These are phyloP conservation scores for Neurospora sp. DNA, from an alignment of 495 filamentous ascomycete species.

Conservation along the genomic window DNA sequence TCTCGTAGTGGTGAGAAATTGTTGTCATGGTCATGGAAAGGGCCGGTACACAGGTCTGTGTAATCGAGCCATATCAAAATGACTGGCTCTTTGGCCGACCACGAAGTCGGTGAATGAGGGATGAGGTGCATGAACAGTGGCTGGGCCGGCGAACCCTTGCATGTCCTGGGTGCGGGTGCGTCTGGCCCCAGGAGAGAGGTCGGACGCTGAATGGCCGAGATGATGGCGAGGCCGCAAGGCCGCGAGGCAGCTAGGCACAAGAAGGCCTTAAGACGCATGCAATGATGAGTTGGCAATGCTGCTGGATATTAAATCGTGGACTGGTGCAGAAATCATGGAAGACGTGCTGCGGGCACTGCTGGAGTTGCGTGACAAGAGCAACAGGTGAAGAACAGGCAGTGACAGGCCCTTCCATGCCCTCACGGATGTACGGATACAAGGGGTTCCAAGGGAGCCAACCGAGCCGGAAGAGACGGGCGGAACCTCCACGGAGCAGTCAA, in stretches of 20 bases:
- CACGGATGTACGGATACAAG: background rate
- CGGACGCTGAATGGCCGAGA: conserved; percentile 24
- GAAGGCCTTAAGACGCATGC: conserved; percentile 56
- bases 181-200: conserved; percentile 29
- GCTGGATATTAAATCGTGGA: conserved; percentile 52
- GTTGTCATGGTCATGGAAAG: background rate
- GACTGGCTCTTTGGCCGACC: conserved; percentile 44
- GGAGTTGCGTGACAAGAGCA: background rate
- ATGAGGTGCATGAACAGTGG: conserved; percentile 50
- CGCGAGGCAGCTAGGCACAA: conserved; percentile 39
- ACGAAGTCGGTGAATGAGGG: conserved; percentile 48
- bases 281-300: conserved; percentile 84
- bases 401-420: background rate
- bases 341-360: background rate
- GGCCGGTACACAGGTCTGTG: background rate
- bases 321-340: conserved; percentile 9
- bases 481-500: background rate
- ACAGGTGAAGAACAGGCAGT: background rate
- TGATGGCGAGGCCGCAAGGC: conserved; percentile 21
- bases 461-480: background rate
- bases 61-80: conserved; percentile 15
- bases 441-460: background rate
- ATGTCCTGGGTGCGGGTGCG: conserved; percentile 18
- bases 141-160: conserved; percentile 35
- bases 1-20: background rate